Percentiles rank a stretch among this genome's conserved stretches.
These are phyloP conservation scores for Vitis amurensis DNA, from an alignment of 164 flowering plant genomes.

Conservation along the genomic window DNA sequence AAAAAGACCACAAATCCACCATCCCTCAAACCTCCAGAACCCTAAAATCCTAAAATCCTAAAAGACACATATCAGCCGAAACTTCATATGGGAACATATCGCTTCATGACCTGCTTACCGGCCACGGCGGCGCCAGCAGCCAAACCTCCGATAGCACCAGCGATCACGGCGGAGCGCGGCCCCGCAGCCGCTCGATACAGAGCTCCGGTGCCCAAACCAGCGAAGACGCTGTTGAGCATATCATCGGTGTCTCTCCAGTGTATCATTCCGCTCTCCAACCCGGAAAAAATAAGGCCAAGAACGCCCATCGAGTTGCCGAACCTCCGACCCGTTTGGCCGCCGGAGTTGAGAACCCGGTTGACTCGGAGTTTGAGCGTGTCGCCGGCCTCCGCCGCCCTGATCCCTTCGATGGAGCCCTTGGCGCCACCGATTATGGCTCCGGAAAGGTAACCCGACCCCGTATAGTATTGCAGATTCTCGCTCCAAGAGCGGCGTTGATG, in stretches of 20 bases:
- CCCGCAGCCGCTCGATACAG: slow-evolving; percentile 69
- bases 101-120: slow-evolving; percentile 64
- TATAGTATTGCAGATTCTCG: slow-evolving; percentile 52
- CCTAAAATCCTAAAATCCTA: too few relatives aligned
- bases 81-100: slow-evolving; percentile 58
- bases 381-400: slow-evolving; percentile 46
- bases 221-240: slow-evolving; percentile 51
- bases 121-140: slow-evolving; percentile 60
- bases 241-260: slow-evolving; percentile 58
- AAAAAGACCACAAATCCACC: too few relatives aligned
- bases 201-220: slow-evolving; percentile 85
- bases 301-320: slow-evolving; percentile 53
- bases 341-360: slow-evolving; percentile 52
- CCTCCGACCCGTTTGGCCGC: slow-evolving; percentile 43
- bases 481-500: slow-evolving; percentile 58
- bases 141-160: slow-evolving; percentile 76
- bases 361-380: slow-evolving; percentile 53
- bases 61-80: too few relatives aligned
- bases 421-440: slow-evolving; percentile 49
- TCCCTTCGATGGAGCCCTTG: slow-evolving; percentile 44
- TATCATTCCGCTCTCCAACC: slow-evolving; percentile 60
- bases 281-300: slow-evolving; percentile 58
- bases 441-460: slow-evolving; percentile 49
- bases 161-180: slow-evolving; percentile 69
- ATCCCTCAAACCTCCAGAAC: too few relatives aligned